Evolutionary conservation across 2,329 filamentous ascomycete genomes (phyloP).

Genomic region (Hyphodiscus sp.): DNA sequence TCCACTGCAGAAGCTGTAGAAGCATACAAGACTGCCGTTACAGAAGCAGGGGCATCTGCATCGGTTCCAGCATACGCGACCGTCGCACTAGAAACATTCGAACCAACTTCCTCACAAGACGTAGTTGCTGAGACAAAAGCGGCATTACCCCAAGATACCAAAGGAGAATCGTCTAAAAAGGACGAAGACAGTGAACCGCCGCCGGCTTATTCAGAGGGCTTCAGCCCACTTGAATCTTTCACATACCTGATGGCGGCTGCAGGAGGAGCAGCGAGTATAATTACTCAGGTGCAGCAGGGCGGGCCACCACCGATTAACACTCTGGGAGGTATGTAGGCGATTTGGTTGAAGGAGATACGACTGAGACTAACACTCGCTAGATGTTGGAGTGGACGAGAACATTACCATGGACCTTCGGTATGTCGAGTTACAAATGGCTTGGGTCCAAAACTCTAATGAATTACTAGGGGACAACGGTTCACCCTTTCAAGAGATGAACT

Average conservation of each 20-base stretch:
- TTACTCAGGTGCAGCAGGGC: slow-evolving; percentile 96
- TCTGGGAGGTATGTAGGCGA: slow-evolving; percentile 62
- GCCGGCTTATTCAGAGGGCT: slow-evolving; percentile 92
- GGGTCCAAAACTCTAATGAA: slow-evolving; percentile 25
- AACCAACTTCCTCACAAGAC: slow-evolving; percentile 34
- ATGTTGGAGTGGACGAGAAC: slow-evolving; percentile 85
- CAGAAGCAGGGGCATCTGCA: slow-evolving; percentile 31
- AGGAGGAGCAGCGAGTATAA: slow-evolving; percentile 95
- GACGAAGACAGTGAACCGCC: slow-evolving; percentile 84
- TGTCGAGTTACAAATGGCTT: slow-evolving; percentile 20
- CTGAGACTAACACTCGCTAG: slow-evolving; percentile 32
- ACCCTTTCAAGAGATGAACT: slow-evolving; percentile 92
- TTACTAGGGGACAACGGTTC: slow-evolving; percentile 77
- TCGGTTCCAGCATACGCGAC: slow-evolving; percentile 51
- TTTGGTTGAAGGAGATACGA: too few relatives aligned
- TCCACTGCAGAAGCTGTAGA: slow-evolving; percentile 32
- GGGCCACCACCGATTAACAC: slow-evolving; percentile 80
- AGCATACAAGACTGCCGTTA: slow-evolving; percentile 32
- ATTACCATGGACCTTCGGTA: slow-evolving; percentile 93
- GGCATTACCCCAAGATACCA: slow-evolving; percentile 74
- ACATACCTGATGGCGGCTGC: slow-evolving; percentile 97
- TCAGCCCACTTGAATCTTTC: slow-evolving; percentile 86
- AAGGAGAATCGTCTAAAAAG: slow-evolving; percentile 68
- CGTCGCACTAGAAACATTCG: slow-evolving; percentile 31
- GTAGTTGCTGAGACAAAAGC: slow-evolving; percentile 71